Base-by-base conservation (phyloP, 2,329 filamentous ascomycete species). In the Magnaporthiopsis incrustans region DNA sequence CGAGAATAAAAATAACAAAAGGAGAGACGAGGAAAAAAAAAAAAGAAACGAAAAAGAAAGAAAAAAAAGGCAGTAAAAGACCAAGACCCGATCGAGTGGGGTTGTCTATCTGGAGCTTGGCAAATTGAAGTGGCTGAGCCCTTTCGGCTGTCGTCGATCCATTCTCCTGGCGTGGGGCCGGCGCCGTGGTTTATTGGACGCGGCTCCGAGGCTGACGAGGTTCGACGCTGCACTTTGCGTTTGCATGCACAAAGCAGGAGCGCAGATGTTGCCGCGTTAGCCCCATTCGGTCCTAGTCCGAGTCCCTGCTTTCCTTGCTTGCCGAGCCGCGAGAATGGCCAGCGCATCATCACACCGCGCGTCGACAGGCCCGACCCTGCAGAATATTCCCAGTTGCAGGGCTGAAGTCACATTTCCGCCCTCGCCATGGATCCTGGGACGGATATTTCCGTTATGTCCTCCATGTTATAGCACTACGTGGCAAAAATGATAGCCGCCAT, bases 1-100 rank as follows among this genome's bases (percentile, higher is more conserved):
- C 4, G 38, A 50, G 38, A 50, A 25, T 15, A 38, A 33, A 38
- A 64, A 53, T 61, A 65, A 64, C 56, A 57, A 62, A 63, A 60
- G 11, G 32, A 10, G 4, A 4, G 32, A 33, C 32, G 32, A 33
- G 32, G 10, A 33, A 12, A 58, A 66, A 50, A 64, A 66, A 18
- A 60, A 63, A 66, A 65, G 60, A 57, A 61, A 66, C 57, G 4
- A 10, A 33, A 33, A 35, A 10, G 33, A 35, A 35, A 35, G 11
- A 12, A 50, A 65, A 64, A 64, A 22, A 64, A 57, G 14, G 5
- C 12, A 44, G 38, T 15, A 44, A 30, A 62, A 58, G 35, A 59
- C 58, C 32, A 64, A 63, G 59, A 15, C 12, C 25, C 5, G 15
- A 30, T n/a, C n/a, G n/a, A n/a, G 57, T 58, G 57, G 26, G 25